Conservation (phyloP, 768 basidiomycete genomes). For the Suillus paluster region DNA sequence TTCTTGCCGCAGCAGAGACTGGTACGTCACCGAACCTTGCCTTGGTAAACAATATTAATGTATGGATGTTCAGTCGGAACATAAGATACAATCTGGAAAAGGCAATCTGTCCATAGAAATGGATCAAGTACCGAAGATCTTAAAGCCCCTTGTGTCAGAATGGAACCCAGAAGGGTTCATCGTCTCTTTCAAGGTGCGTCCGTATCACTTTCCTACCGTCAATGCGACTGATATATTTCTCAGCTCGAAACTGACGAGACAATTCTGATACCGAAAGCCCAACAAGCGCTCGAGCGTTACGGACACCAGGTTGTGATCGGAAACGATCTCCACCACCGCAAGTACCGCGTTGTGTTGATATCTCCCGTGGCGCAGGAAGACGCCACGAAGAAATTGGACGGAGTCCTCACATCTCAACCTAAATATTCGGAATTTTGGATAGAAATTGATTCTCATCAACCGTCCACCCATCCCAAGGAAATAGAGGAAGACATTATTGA, state of each 20-base stretch:
- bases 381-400: slow-evolving; percentile 19
- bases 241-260: slow-evolving; percentile 91
- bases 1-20: slow-evolving; percentile 91
- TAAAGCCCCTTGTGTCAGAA: slow-evolving; percentile 91
- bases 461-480: slow-evolving; percentile 57
- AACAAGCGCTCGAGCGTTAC: slow-evolving; percentile 86
- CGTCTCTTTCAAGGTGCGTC: slow-evolving; percentile 91
- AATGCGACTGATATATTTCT: background rate
- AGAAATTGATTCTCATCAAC: slow-evolving; percentile 52
- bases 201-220: background rate
- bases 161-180: slow-evolving; percentile 92
- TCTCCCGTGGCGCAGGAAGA: slow-evolving; percentile 45
- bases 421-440: slow-evolving; percentile 65
- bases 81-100: slow-evolving; percentile 98
- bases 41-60: background rate
- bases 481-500: slow-evolving; percentile 92
- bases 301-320: slow-evolving; percentile 98
- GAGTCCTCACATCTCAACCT: slow-evolving; percentile 18
- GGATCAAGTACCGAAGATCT: slow-evolving; percentile 98
- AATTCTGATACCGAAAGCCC: slow-evolving; percentile 90
- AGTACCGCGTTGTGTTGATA: slow-evolving; percentile 92
- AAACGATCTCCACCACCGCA: slow-evolving; percentile 91
- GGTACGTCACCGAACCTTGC: slow-evolving; percentile 51
- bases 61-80: slow-evolving; percentile 70
- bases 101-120: slow-evolving; percentile 94